Percentiles rank a stretch among this genome's conserved stretches.
Conservation (phyloP, 192 early-diverging fungal species). For the Rhizoclosmatium sp. region DNA sequence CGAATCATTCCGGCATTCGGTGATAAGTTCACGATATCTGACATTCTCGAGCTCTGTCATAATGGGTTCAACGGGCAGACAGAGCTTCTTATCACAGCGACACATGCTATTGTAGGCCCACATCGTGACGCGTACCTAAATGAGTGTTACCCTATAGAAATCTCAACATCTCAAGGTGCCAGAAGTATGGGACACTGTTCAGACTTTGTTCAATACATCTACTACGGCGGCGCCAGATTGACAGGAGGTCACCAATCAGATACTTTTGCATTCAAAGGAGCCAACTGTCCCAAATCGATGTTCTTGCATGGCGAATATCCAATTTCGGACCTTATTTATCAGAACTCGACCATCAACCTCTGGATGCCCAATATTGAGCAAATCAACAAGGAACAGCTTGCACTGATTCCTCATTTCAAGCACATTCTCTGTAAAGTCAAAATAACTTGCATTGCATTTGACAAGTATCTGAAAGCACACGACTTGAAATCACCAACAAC, state of each 20-base stretch:
- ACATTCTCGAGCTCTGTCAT: constrained; percentile 10
- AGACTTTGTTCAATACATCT: constrained; percentile 25
- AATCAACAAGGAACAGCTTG: neutral
- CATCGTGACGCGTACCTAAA: neutral
- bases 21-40: neutral
- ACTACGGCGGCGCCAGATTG: constrained; percentile 15
- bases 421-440: neutral
- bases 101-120: neutral
- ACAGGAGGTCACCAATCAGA: neutral
- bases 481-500: neutral
- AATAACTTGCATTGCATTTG: constrained; percentile 5
- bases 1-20: too few species aligned
- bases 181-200: constrained; percentile 10
- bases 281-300: constrained; percentile 13
- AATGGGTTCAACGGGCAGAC: neutral
- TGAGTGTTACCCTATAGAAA: constrained; percentile 18
- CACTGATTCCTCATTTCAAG: neutral
- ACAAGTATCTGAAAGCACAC: neutral
- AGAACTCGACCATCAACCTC: neutral
- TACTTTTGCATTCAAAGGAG: neutral
- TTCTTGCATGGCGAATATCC: constrained; percentile 3
- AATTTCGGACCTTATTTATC: too few species aligned
- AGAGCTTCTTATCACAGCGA: neutral
- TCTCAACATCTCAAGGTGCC: neutral
- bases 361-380: constrained; percentile 31